Evolutionary conservation across 1,284 basidiomycete species (phyloP).

Genomic region (Hortiboletus rubellus): DNA sequence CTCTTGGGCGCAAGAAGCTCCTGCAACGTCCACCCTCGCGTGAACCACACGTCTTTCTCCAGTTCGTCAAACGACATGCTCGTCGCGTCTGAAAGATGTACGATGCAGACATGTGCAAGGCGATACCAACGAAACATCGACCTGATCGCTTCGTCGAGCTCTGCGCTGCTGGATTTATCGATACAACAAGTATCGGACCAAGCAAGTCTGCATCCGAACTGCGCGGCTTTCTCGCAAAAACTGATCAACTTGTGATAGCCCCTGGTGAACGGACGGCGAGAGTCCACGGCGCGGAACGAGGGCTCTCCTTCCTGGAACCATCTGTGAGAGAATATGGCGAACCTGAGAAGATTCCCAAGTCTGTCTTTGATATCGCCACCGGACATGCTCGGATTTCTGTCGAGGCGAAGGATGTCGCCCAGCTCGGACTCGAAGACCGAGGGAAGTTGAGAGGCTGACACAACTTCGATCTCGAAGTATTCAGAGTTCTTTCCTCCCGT

Average conservation of each 20-base stretch:
- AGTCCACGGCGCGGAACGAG: neutral
- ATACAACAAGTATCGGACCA: constrained; percentile 29
- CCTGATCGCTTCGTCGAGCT: constrained; percentile 25
- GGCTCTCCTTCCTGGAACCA: constrained; percentile 20
- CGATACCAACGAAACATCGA: constrained; percentile 28
- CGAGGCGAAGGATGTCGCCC: constrained; percentile 5
- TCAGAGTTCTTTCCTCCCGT: neutral
- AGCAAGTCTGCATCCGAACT: constrained; percentile 18
- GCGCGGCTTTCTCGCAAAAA: constrained; percentile 14
- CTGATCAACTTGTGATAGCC: constrained; percentile 17
- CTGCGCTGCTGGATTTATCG: constrained; percentile 22
- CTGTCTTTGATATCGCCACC: neutral
- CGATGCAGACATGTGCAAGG: constrained; percentile 18
- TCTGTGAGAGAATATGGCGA: constrained; percentile 22
- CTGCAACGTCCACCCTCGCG: constrained; percentile 19
- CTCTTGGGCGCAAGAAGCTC: constrained; percentile 19
- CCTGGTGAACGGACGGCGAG: constrained; percentile 1
- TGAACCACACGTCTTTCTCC: constrained; percentile 19
- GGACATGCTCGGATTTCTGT: neutral
- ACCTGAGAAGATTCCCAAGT: constrained; percentile 11
- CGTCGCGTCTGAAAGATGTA: constrained; percentile 15
- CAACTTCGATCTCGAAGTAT: constrained; percentile 10
- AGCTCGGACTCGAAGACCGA: constrained; percentile 18
- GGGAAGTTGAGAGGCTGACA: constrained; percentile 9
- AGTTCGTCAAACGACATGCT: constrained; percentile 5